Evolutionary conservation across 352 stramenopile genomes (phyloP).

Genomic region (Phytophthora podocarpi): DNA sequence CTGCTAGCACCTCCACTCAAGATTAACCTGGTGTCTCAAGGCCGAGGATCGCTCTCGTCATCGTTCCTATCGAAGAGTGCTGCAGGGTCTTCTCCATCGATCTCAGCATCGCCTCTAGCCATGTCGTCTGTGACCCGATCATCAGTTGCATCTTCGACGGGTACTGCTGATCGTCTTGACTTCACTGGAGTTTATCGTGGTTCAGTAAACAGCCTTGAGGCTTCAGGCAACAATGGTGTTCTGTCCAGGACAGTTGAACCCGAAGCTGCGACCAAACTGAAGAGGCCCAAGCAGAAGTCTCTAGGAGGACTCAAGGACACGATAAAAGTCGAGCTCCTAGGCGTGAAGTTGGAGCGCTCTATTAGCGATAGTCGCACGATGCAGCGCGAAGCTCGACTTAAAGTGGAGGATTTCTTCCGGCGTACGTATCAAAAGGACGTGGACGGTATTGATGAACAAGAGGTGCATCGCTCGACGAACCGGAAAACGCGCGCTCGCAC

Average conservation of each 20-base stretch:
- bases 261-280: not conserved
- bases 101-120: slow-evolving; percentile 18
- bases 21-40: slow-evolving; percentile 20
- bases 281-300: not conserved
- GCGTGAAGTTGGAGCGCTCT: slow-evolving; percentile 27
- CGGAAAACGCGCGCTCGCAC: slow-evolving; percentile 38
- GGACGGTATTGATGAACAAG: slow-evolving; percentile 26
- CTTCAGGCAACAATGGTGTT: slow-evolving; percentile 8
- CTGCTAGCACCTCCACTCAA: slow-evolving; percentile 27
- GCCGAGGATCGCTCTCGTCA: slow-evolving; percentile 17
- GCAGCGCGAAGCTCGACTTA: slow-evolving; percentile 44
- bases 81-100: slow-evolving; percentile 4
- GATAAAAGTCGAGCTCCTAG: slow-evolving; percentile 1
- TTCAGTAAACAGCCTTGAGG: slow-evolving; percentile 35
- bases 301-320: not conserved
- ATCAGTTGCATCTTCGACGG: slow-evolving; percentile 30
- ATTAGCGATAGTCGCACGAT: slow-evolving; percentile 41
- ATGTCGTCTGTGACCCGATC: slow-evolving; percentile 26
- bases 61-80: slow-evolving; percentile 8
- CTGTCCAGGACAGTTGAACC: not conserved
- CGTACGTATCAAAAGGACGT: slow-evolving; percentile 36
- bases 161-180: slow-evolving; percentile 44
- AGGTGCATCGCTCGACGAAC: slow-evolving; percentile 16
- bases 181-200: slow-evolving; percentile 61
- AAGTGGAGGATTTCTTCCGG: slow-evolving; percentile 59